Base-by-base conservation (phyloP, 176 grass and related monocot species). In the Areca catechu region DNA sequence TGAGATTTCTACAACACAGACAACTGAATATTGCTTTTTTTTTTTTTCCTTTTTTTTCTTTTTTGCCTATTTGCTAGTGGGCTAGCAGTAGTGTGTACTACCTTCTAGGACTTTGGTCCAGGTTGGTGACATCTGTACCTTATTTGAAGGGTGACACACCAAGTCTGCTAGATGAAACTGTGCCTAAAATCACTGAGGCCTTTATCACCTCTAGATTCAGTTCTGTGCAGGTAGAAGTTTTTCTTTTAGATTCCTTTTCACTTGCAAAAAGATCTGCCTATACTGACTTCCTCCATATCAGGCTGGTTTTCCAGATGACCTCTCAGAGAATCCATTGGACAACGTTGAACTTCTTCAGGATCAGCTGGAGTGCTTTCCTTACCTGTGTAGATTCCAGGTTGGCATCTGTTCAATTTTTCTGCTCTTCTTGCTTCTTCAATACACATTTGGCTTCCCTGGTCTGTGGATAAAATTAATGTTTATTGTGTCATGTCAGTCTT, bases 301-400 rank as follows among this genome's bases (percentile, higher is more conserved):
- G 94, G 81, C 80, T 65, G 79, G 86, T 25, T 89, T 85, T 65
- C 30, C 82, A 23, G 79, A 86, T 49, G 70, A 81, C 20, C 72
- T 89, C 49, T 81, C 79, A 53, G 94, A 98, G 58, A 88, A 92
- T 80, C 81, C 84, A 37, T 76, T 98, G 81, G 94, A 98, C 71
- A 93, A 78, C 62, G 84, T 88, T 24, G 94, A 98, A 72, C 67
- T 83, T 75, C 94, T 98, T 69, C 94, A 98, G 74, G 94, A 98
- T 69, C 94, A 98, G 63, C 60, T 98, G 50, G 94, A 98, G 62
- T 89, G 85, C 78, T 86, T 98, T 77, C 94, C 94, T 71, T 93
- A 93, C 61, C 94, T 98, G 72, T 93, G 88, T 66, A 85, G 94
- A 89, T 98, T 98, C 62, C 82, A 98, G 94, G 94, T 96, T 82